Conservation (phyloP, 2,329 filamentous ascomycete genomes). For the Aspergillus cejpii region DNA sequence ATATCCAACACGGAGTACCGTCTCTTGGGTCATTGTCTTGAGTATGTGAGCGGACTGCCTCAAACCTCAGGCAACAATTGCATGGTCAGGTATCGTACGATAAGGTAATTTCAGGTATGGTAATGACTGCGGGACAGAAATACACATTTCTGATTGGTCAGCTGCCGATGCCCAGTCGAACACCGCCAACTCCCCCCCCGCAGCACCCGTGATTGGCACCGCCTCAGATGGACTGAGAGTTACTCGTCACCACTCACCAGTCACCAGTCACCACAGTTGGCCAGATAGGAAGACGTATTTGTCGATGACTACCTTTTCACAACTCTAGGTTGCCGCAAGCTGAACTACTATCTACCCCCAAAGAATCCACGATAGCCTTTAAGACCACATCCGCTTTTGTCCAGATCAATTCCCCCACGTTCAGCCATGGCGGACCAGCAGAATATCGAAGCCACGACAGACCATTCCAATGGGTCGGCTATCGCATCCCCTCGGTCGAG, state of each 20-base stretch:
- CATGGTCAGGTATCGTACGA: neutral
- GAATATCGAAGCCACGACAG: constrained; percentile 22
- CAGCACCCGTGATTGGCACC: constrained; percentile 12
- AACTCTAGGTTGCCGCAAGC: neutral
- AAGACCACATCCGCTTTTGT: too few species aligned
- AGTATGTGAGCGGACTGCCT: too few species aligned
- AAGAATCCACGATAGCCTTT: too few species aligned
- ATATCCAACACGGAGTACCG: too few species aligned
- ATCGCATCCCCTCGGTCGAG: constrained; percentile 33
- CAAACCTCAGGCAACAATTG: neutral
- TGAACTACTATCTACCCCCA: neutral
- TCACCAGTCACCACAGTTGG: neutral
- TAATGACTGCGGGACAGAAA: constrained; percentile 12
- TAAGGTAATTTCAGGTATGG: neutral
- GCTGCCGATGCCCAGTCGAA: constrained; percentile 11
- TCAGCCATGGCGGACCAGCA: constrained; percentile 33
- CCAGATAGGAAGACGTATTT: neutral
- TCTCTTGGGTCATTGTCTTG: neutral
- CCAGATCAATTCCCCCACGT: constrained; percentile 7
- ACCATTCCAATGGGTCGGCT: constrained; percentile 27
- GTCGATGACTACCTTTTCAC: neutral
- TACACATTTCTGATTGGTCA: constrained; percentile 15
- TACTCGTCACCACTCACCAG: neutral
- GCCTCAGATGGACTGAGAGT: neutral
- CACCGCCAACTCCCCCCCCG: constrained; percentile 18